Conservation (phyloP, 139 green algal species). For the Chlorella sorokiniana region DNA sequence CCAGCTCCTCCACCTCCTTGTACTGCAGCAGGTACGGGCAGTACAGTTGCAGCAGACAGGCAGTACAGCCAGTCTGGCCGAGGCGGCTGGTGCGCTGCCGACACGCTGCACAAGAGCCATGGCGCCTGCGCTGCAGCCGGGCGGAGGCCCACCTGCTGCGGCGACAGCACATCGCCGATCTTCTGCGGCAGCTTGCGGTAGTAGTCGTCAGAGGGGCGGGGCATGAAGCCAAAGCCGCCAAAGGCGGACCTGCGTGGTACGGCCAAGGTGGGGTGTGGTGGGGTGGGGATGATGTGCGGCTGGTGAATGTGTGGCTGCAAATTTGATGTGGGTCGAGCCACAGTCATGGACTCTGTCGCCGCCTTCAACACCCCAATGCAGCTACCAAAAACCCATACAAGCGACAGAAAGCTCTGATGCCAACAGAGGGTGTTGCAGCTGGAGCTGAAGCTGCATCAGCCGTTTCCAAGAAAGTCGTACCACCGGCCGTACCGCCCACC, state of each 20-base stretch:
- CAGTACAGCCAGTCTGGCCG: background rate
- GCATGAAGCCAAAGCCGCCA: constrained; percentile 91
- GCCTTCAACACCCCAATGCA: too few relatives aligned
- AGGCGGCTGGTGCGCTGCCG: too few relatives aligned
- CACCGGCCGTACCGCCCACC: constrained; percentile 20
- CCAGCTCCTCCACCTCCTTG: constrained; percentile 83
- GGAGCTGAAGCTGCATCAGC: background rate
- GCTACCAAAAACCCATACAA: too few relatives aligned
- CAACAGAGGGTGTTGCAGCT: too few relatives aligned
- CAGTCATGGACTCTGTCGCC: too few relatives aligned
- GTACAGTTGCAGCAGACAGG: background rate
- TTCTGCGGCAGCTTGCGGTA: constrained; percentile 74
- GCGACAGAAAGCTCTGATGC: too few relatives aligned
- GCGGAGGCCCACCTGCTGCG: constrained; percentile 50
- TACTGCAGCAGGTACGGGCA: background rate
- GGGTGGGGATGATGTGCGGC: background rate
- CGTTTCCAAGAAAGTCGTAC: background rate
- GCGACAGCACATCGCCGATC: constrained; percentile 72
- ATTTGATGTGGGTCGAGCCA: background rate
- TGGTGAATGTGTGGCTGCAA: background rate
- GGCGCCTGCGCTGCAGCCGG: background rate
- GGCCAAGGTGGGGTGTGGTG: background rate
- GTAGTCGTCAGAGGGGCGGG: constrained; percentile 79
- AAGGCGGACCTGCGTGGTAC: constrained; percentile 62
- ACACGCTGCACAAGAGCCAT: too few relatives aligned